Conservation (phyloP, 2,329 filamentous ascomycete genomes). For the Botrytis cinerea region DNA sequence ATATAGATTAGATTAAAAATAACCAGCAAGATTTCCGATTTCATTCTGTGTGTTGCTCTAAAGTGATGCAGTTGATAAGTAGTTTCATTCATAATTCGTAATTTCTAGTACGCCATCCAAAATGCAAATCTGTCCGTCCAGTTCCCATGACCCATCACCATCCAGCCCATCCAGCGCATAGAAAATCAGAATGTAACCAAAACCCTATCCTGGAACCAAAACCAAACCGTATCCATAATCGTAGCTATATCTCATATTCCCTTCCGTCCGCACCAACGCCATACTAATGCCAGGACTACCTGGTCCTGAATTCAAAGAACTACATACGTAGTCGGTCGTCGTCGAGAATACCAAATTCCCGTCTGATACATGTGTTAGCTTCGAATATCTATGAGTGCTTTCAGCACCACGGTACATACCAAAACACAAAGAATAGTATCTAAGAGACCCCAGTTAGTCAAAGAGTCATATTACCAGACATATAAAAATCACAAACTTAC, state of each 20-base stretch:
- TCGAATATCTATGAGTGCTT: not conserved
- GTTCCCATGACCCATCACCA: not conserved
- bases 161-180: not conserved
- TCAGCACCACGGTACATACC: not conserved
- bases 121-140: not conserved
- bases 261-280: not conserved
- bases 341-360: slow-evolving; percentile 13
- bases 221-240: not conserved
- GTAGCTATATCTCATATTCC: not conserved
- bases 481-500: not conserved
- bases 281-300: not conserved
- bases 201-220: not conserved
- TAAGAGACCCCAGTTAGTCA: not conserved
- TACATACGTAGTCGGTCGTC: slow-evolving; percentile 15
- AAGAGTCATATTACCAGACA: not conserved
- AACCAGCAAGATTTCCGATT: not conserved
- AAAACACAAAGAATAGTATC: slow-evolving; percentile 2
- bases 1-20: not conserved
- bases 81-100: not conserved
- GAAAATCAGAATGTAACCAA: not conserved
- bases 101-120: not conserved
- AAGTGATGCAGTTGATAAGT: not conserved
- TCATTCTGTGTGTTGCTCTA: not conserved
- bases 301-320: slow-evolving; percentile 6
- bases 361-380: slow-evolving; percentile 3